These are phyloP conservation scores for Sordariomycetes sp. DNA, from an alignment of 2,329 filamentous ascomycete genomes.

Conservation along the genomic window DNA sequence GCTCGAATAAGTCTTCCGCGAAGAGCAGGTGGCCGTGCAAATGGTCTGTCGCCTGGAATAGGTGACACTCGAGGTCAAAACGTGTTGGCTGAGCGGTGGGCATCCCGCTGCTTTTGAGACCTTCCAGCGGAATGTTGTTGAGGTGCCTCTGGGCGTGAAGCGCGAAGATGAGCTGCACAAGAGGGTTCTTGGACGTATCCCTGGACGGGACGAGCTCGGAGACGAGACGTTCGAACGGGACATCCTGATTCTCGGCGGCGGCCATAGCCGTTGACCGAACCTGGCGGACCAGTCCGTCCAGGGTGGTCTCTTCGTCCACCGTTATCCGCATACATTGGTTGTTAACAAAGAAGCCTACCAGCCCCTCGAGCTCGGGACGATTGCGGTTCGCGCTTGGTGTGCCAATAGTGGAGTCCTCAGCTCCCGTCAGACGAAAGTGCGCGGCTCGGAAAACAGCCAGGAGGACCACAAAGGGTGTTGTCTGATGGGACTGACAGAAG, in stretches of 20 bases:
- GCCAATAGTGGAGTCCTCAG: slow-evolving; percentile 7
- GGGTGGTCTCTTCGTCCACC: slow-evolving; percentile 5
- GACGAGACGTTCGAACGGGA: slow-evolving; percentile 8
- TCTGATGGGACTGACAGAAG: slow-evolving; percentile 5
- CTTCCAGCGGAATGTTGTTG: slow-evolving; percentile 5
- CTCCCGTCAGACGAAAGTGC: slow-evolving; percentile 9
- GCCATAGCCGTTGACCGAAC: slow-evolving; percentile 4
- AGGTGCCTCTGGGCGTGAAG: slow-evolving; percentile 6
- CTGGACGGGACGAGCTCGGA: slow-evolving; percentile 3
- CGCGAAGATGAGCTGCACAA: slow-evolving; percentile 7
- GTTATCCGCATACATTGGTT: slow-evolving; percentile 9
- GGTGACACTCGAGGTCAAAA: slow-evolving; percentile 14
- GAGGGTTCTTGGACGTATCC: slow-evolving; percentile 5
- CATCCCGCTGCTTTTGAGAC: slow-evolving; percentile 4
- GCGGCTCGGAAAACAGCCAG: slow-evolving; percentile 6
- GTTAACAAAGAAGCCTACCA: slow-evolving; percentile 12
- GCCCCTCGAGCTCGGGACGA: slow-evolving; percentile 5
- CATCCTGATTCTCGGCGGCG: slow-evolving; percentile 8
- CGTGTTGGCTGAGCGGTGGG: background rate
- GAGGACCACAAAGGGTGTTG: slow-evolving; percentile 6
- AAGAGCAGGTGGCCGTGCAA: slow-evolving; percentile 7
- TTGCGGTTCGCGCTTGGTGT: slow-evolving; percentile 7
- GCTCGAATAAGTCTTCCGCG: slow-evolving; percentile 9
- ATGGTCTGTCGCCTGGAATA: slow-evolving; percentile 7
- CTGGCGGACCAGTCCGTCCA: slow-evolving; percentile 6